Base-by-base conservation (phyloP, 1,284 basidiomycete species). In the Fomitopsis pinicola region DNA sequence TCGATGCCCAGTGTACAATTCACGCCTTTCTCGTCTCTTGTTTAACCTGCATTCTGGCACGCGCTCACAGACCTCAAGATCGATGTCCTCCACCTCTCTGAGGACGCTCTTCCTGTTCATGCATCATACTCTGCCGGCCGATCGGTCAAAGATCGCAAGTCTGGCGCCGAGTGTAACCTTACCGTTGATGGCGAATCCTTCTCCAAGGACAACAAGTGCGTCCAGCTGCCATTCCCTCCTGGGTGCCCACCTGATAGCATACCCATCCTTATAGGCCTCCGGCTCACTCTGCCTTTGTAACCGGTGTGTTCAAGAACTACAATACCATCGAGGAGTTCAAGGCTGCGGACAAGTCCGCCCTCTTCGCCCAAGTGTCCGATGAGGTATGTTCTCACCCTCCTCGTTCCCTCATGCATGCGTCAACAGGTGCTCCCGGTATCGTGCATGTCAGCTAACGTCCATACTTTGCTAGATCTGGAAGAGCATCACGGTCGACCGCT, bases 251-350 rank as follows among this genome's bases (percentile, higher is more conserved):
- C 26, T 19, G 19, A 30, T 3, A 28, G 10, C 10, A 2, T 6
- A 36, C 10, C 35, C 6, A 7, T 26, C 4, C 44, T 22, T 35
- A 30, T 42, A 69, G 82, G 52, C 59, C 73, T 17, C 75, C 81
- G 0, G 65, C 76, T 0, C 69, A 79, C 62, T 75, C 82, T 2
- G 76, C 83, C 17, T 56, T 73, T 0, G 77, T 84, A 1, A 70
- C 63, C 5, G 97, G 97, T 10, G 76, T 80, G 1, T 82, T 98
- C 68, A 96, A 95, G 81, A 95, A 95, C 73, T 96, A 85, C 78
- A 99, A 99, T 72, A 98, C 97, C 1, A 89, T 98, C 67, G 96
- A 98, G 68, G 94, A 97, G 14, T 99, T 99, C 79, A 95, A 92
- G 70, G 83, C 84, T 2, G 88, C 89, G 1, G 93, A 98, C 69